Conservation (phyloP, 306 rosid species). For the Trichosanthes cucumerina region DNA sequence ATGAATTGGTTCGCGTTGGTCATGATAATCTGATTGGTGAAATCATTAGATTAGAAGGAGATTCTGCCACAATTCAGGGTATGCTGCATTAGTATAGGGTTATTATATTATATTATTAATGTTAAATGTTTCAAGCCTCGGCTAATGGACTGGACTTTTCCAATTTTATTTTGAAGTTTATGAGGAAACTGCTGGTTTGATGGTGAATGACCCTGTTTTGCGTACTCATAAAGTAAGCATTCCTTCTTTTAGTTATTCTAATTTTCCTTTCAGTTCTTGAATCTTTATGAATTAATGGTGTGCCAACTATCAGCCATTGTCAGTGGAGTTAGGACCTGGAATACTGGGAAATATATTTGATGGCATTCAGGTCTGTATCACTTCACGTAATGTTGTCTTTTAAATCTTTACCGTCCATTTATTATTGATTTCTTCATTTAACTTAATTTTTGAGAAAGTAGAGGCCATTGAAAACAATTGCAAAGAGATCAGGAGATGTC, state of each 20-base stretch:
- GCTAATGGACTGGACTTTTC: slow-evolving; percentile 5
- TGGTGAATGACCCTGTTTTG: slow-evolving; percentile 88
- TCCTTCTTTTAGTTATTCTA: background rate
- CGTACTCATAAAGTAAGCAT: slow-evolving; percentile 79
- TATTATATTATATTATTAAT: background rate
- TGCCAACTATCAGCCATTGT: slow-evolving; percentile 61
- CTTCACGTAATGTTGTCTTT: background rate
- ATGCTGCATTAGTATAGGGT: background rate
- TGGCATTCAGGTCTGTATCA: slow-evolving; percentile 83
- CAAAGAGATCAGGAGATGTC: slow-evolving; percentile 89
- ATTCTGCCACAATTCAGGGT: slow-evolving; percentile 99
- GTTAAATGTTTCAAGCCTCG: background rate
- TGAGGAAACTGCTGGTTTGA: slow-evolving; percentile 97
- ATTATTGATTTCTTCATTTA: background rate
- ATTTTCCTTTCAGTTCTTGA: background rate
- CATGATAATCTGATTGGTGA: slow-evolving; percentile 88
- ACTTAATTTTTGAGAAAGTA: slow-evolving; percentile 13
- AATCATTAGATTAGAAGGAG: slow-evolving; percentile 92
- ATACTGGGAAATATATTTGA: slow-evolving; percentile 95
- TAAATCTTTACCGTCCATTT: slow-evolving; percentile 3
- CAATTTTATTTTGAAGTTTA: slow-evolving; percentile 48
- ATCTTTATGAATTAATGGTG: slow-evolving; percentile 17
- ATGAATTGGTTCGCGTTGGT: slow-evolving; percentile 95
- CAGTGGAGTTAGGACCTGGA: slow-evolving; percentile 99
- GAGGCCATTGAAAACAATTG: slow-evolving; percentile 99